Evolutionary conservation across 345 rosid genomes (phyloP), one percentile per base, ranked within the genome.

Genomic region (Psidium friedrichsthalianum): DNA sequence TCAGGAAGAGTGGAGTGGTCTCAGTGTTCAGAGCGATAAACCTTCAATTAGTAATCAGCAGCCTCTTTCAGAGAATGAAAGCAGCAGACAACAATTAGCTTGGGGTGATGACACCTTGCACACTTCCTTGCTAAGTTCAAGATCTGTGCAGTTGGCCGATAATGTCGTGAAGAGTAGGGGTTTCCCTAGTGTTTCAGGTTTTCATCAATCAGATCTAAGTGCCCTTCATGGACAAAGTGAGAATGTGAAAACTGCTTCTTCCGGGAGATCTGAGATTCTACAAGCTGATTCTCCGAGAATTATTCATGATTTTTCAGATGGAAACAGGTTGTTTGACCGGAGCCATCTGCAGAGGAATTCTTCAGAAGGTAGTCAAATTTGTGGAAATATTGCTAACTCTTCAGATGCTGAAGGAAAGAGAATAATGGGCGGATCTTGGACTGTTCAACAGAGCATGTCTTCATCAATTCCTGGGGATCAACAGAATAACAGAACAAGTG

Each of bases 1-100:
- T 82, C 95, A 92, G 87, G 98, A 94, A 86, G 96, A 94, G 90
- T 94, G 94, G 94, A 93, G 94, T 90, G 94, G 95, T 86, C 85
- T 92, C 90, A 91, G 91, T 82, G 89, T 92, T 89, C 95, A 83
- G 88, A 90, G 88, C 88, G 90, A 88, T 49, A 93, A 92, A 58
- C 86, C 86, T 56, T 86, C 96, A 82, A 85, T 82, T 54, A 80
- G 84, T 56, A 87, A 84, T 88, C 93, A 88, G 74, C 88, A 82
- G 74, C 49, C 84, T 56, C 82, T 88, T 24, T 83, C 59, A 44
- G 84, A 87, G 52, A 88, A 89, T 83, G 90, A 90, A 61, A 90
- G 86, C 57, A 91, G 90, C 29, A 93, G 91, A 85, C 94, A 90
- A 76, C 96, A 91, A 55, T 52, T 90, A 54, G 88, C 90, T 87